Conservation (phyloP, 2,329 filamentous ascomycete genomes). For the Botrytis galanthina region DNA sequence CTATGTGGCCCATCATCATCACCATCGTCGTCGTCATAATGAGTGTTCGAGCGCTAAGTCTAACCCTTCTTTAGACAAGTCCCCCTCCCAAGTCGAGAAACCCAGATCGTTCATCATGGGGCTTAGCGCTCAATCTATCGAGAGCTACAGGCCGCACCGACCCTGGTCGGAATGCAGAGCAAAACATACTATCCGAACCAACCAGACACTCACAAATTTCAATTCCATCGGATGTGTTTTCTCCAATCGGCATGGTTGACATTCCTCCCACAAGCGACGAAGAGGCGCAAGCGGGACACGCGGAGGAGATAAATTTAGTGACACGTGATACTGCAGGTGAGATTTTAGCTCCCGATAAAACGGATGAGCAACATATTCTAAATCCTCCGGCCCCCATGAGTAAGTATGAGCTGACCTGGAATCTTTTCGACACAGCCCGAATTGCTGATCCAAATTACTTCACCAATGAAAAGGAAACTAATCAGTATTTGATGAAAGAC, state of each 20-base stretch:
- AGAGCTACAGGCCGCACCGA: slow-evolving; percentile 7
- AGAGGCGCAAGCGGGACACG: neutral
- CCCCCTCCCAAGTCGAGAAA: slow-evolving; percentile 39
- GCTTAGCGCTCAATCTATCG: slow-evolving; percentile 31
- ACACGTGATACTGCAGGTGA: slow-evolving; percentile 21
- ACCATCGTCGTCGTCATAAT: slow-evolving; percentile 27
- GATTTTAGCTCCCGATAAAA: slow-evolving; percentile 24
- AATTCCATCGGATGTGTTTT: slow-evolving; percentile 7
- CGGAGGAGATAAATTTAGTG: slow-evolving; percentile 8
- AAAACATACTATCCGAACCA: slow-evolving; percentile 14
- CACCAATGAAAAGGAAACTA: slow-evolving; percentile 33
- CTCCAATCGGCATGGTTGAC: neutral
- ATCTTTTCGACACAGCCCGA: slow-evolving; percentile 40
- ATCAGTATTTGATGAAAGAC: neutral
- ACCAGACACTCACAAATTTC: neutral
- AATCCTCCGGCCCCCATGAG: slow-evolving; percentile 38
- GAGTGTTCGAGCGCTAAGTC: slow-evolving; percentile 35
- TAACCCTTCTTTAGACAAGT: slow-evolving; percentile 39
- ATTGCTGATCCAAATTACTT: slow-evolving; percentile 41
- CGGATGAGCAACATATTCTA: slow-evolving; percentile 13
- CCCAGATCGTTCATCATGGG: slow-evolving; percentile 48
- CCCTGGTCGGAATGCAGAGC: neutral
- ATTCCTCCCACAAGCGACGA: neutral
- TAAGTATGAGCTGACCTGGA: slow-evolving; percentile 41
- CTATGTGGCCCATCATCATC: slow-evolving; percentile 31